Conservation (phyloP, 257 asterid genomes). For the Salvia miltiorrhiza region DNA sequence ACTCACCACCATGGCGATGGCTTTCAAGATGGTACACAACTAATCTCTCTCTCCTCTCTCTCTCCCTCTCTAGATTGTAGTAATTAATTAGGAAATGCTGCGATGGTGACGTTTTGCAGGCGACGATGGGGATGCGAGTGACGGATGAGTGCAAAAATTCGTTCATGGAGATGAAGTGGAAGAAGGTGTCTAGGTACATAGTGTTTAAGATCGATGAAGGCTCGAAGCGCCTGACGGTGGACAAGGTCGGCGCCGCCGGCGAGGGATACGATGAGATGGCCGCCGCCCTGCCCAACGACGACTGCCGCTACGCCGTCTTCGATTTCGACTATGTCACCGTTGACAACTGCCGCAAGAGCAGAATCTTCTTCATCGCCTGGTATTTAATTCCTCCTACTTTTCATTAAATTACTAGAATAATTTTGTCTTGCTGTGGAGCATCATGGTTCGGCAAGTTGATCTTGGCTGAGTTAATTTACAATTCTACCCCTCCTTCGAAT, state of each 20-base stretch:
- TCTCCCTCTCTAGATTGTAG: background rate
- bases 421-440: background rate
- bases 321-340: slow-evolving; percentile 89
- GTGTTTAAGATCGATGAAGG: slow-evolving; percentile 83
- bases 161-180: slow-evolving; percentile 96
- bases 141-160: slow-evolving; percentile 87
- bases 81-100: background rate
- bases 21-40: slow-evolving; percentile 80
- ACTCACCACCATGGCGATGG: slow-evolving; percentile 74
- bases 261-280: slow-evolving; percentile 70
- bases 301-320: slow-evolving; percentile 93
- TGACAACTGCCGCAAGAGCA: slow-evolving; percentile 92
- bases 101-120: slow-evolving; percentile 26
- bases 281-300: slow-evolving; percentile 78
- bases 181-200: slow-evolving; percentile 71
- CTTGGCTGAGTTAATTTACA: background rate
- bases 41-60: background rate
- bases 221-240: slow-evolving; percentile 63
- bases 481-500: background rate
- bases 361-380: slow-evolving; percentile 97
- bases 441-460: background rate
- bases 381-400: slow-evolving; percentile 8
- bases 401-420: background rate
- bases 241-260: slow-evolving; percentile 77
- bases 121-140: slow-evolving; percentile 82